Evolutionary conservation across 2,329 filamentous ascomycete species (phyloP), one percentile per base, ranked within the genome.

Genomic region (Phialemonium atrogriseum): DNA sequence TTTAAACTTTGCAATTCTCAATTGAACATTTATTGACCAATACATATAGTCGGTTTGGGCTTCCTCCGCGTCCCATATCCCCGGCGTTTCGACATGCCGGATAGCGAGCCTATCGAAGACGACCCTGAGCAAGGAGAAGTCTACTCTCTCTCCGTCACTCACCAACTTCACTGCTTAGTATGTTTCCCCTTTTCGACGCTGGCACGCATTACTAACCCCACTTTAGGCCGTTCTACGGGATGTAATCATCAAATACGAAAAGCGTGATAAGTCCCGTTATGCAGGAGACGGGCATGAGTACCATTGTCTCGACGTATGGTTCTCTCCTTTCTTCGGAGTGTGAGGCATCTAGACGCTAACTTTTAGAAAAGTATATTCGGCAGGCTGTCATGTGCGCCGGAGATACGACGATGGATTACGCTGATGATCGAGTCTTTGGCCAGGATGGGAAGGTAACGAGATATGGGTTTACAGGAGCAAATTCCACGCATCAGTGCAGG

Each of bases 151-250:
- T 49, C 45, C 7, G 36, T 48, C 13, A 47, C 43, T 4, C 48
- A 51, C 30, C 46, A 48, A 20, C 30, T 51, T 6, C 47, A 50
- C 37, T 51, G 48, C 25, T 32, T 51, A n/a, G n/a, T n/a, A n/a
- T n/a, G n/a, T n/a, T n/a, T n/a, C n/a, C n/a, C n/a, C n/a, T n/a
- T n/a, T n/a, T n/a, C n/a, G n/a, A n/a, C n/a, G n/a, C n/a, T n/a
- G n/a, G n/a, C n/a, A n/a, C n/a, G n/a, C n/a, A n/a, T n/a, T n/a
- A n/a, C n/a, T n/a, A n/a, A n/a, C n/a, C n/a, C n/a, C n/a, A n/a
- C n/a, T n/a, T n/a, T n/a, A n/a, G 46, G 44, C 37, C 9, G 41
- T 51, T 8, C 22, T 49, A 14, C 34, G 47, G 30, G 39, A 49
- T 29, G 43, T 50, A 2, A 50, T 51, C 11, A 45, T 43, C 25